Conservation (phyloP, 2,329 filamentous ascomycete genomes). For the Penicillium palitans region DNA sequence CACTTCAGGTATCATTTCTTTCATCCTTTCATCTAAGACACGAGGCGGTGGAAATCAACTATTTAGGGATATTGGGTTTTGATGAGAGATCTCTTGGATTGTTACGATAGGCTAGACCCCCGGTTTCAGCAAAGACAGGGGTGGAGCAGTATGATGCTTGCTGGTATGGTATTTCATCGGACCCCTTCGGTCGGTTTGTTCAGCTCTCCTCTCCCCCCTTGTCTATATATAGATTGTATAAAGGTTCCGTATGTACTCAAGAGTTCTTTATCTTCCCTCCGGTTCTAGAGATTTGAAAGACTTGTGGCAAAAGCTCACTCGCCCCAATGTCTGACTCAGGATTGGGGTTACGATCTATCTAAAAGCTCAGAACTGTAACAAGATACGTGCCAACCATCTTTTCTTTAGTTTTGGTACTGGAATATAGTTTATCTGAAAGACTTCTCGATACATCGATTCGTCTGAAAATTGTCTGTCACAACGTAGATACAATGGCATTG, state of each 20-base stretch:
- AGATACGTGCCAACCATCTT: neutral
- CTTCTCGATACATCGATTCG: neutral
- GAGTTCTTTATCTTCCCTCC: neutral
- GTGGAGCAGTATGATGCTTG: too few species aligned
- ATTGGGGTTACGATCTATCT: too few species aligned
- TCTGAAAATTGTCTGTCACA: neutral
- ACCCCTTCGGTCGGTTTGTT: neutral
- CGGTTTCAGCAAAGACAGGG: too few species aligned
- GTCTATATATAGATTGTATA: neutral
- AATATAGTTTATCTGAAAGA: neutral
- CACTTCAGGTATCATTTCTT: too few species aligned
- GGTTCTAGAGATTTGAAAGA: neutral
- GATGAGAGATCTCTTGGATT: too few species aligned
- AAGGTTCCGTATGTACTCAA: too few species aligned
- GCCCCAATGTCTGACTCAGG: neutral
- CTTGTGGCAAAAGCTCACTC: neutral
- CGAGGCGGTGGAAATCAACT: too few species aligned
- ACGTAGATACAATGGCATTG: neutral
- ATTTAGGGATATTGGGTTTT: too few species aligned
- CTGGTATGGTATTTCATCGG: neutral
- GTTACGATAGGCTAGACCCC: too few species aligned
- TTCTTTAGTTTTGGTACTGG: neutral
- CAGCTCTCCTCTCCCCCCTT: neutral
- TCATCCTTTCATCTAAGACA: too few species aligned
- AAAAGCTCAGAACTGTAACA: neutral